These are phyloP conservation scores for Aspergillus thermomutatus DNA, from an alignment of 2,329 filamentous ascomycete species.

Conservation along the genomic window DNA sequence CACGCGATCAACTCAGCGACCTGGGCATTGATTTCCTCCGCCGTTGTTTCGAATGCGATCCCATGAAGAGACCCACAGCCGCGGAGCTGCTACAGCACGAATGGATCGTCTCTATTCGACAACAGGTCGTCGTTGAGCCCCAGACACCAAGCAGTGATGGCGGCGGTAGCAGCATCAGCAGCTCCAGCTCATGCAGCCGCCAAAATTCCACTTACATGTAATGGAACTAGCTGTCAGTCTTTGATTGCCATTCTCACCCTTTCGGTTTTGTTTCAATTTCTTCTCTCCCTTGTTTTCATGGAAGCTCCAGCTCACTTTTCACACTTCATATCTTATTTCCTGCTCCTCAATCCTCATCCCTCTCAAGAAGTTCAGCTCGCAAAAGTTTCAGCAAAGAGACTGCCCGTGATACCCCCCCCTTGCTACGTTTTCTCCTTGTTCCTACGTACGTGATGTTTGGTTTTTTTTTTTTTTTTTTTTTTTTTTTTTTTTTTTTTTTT, in stretches of 20 bases:
- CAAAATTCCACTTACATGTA: slow-evolving; percentile 28
- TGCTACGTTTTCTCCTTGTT: background rate
- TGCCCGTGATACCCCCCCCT: background rate
- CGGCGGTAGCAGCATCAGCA: slow-evolving; percentile 36
- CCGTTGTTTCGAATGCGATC: slow-evolving; percentile 82
- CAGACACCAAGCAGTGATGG: slow-evolving; percentile 36
- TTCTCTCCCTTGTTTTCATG: background rate
- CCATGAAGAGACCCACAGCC: slow-evolving; percentile 72
- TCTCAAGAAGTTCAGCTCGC: background rate
- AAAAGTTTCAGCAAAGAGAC: background rate
- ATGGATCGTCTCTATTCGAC: slow-evolving; percentile 63
- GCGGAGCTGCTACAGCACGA: slow-evolving; percentile 90
- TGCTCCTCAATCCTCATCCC: background rate
- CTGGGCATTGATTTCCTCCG: slow-evolving; percentile 83
- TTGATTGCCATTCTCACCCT: background rate
- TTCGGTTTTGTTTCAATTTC: background rate
- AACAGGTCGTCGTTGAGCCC: slow-evolving; percentile 46
- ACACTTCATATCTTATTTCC: background rate
- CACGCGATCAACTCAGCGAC: slow-evolving; percentile 76
- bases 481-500: no score
- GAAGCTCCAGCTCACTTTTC: background rate
- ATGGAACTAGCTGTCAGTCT: background rate
- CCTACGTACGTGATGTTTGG: background rate
- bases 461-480: no score
- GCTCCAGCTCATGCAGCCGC: slow-evolving; percentile 25